phyloP scores from a whole-genome alignment of 2,329 filamentous ascomycete species.

The Monosporascus sp. region DNA sequence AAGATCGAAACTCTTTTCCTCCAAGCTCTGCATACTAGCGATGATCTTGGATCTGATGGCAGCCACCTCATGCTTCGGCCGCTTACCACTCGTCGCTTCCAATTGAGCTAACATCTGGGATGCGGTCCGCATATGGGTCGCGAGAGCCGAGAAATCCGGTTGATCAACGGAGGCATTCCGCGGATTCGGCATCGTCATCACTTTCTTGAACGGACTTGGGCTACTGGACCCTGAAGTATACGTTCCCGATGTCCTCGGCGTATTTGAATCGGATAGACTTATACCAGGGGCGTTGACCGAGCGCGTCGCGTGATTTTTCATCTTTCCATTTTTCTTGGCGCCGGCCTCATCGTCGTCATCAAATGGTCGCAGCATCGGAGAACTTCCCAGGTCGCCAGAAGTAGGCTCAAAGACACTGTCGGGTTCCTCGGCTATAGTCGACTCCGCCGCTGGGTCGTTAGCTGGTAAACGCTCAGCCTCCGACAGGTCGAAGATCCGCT shows the following conservation, averaged over 20 bases:
- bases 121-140: conserved; percentile 82
- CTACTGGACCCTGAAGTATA: conserved; percentile 65
- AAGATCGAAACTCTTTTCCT: conserved; percentile 77
- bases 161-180: conserved; percentile 58
- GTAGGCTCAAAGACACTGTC: conserved; percentile 84
- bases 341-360: conserved; percentile 45
- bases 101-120: conserved; percentile 84
- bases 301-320: conserved; percentile 13
- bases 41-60: conserved; percentile 84
- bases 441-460: conserved; percentile 37
- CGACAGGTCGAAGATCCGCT: conserved; percentile 62
- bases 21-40: conserved; percentile 81
- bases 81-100: conserved; percentile 73
- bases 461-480: conserved; percentile 55
- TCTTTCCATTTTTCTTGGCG: conserved; percentile 27
- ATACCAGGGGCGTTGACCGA: conserved; percentile 17
- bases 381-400: conserved; percentile 71
- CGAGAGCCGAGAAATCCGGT: conserved; percentile 75
- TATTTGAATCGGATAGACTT: conserved; percentile 50
- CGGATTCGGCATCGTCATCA: conserved; percentile 55
- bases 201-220: conserved; percentile 54
- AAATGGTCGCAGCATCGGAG: conserved; percentile 58
- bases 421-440: conserved; percentile 28
- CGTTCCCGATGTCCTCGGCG: conserved; percentile 64
- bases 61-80: conserved; percentile 74